Evolutionary conservation across 2,329 filamentous ascomycete species (phyloP).

Genomic region (Cordyceps fumosorosea): DNA sequence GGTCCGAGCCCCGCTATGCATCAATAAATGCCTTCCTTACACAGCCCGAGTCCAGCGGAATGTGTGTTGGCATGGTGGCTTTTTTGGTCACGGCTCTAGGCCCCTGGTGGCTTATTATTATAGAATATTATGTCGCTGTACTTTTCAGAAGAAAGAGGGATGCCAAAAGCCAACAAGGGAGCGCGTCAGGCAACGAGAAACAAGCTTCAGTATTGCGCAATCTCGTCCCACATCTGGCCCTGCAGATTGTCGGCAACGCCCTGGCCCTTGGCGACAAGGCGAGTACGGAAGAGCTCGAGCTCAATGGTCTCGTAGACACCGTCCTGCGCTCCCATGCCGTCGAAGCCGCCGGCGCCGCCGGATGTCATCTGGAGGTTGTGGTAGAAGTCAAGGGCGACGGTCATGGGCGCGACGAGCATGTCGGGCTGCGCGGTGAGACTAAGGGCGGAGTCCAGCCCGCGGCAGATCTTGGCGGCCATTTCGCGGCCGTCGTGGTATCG

Average conservation of each 20-base stretch:
- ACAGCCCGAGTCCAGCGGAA: conserved; percentile 1
- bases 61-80: neutral
- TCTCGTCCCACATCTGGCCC: conserved; percentile 33
- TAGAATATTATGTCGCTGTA: conserved; percentile 4
- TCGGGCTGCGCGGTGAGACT: conserved; percentile 39
- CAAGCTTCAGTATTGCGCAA: conserved; percentile 18
- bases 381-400: conserved; percentile 37
- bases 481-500: conserved; percentile 38
- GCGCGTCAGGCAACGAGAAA: neutral
- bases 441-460: conserved; percentile 42
- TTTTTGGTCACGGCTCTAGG: neutral
- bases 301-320: conserved; percentile 39
- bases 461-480: conserved; percentile 43
- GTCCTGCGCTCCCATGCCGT: conserved; percentile 33
- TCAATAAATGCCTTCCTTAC: neutral
- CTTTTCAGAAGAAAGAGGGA: neutral
- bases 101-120: neutral
- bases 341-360: conserved; percentile 34
- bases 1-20: neutral
- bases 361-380: conserved; percentile 30
- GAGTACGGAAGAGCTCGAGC: conserved; percentile 38
- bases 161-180: neutral
- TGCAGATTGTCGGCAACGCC: conserved; percentile 33
- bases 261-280: conserved; percentile 34
- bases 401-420: conserved; percentile 37